phyloP scores from a whole-genome alignment of 78 protist species.

The Thecamonas trahens region DNA sequence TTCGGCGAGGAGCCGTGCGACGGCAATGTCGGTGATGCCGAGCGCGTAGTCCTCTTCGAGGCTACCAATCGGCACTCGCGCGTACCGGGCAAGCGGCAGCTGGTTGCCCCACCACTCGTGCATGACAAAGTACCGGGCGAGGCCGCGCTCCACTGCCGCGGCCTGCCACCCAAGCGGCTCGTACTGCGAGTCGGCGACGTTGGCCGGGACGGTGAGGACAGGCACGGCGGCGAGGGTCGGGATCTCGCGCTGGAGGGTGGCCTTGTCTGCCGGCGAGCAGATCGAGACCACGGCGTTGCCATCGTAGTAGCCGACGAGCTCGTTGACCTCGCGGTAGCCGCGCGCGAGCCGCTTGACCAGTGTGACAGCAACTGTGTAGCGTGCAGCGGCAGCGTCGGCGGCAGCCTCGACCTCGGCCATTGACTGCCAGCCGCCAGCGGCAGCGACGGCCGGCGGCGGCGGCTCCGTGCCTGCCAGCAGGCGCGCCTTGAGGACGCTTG shows the following conservation, averaged over 20 bases:
- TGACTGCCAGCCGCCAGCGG: too few species aligned
- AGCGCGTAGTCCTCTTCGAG: constrained; percentile 37
- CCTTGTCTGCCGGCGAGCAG: neutral
- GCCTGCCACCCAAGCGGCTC: neutral
- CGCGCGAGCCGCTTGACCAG: too few species aligned
- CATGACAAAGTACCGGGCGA: neutral
- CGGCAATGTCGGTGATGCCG: constrained; percentile 35
- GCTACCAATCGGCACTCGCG: constrained; percentile 76
- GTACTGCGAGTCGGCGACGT: neutral
- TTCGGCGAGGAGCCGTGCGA: constrained; percentile 18
- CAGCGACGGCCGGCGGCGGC: too few species aligned
- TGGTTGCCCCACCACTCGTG: constrained; percentile 14
- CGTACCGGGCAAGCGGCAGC: constrained; percentile 50
- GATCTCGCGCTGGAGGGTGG: neutral
- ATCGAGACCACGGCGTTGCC: neutral
- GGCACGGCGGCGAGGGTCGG: neutral
- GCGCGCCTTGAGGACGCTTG: too few species aligned
- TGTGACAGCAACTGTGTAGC: too few species aligned
- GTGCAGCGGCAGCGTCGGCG: too few species aligned
- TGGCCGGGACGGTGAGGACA: neutral
- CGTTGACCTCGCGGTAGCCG: too few species aligned
- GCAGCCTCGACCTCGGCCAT: too few species aligned
- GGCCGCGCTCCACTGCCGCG: neutral
- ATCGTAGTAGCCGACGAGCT: too few species aligned
- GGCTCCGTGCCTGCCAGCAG: too few species aligned